phyloP scores from a whole-genome alignment of 2,329 filamentous ascomycete genomes.

The Tolypocladium inflatum region DNA sequence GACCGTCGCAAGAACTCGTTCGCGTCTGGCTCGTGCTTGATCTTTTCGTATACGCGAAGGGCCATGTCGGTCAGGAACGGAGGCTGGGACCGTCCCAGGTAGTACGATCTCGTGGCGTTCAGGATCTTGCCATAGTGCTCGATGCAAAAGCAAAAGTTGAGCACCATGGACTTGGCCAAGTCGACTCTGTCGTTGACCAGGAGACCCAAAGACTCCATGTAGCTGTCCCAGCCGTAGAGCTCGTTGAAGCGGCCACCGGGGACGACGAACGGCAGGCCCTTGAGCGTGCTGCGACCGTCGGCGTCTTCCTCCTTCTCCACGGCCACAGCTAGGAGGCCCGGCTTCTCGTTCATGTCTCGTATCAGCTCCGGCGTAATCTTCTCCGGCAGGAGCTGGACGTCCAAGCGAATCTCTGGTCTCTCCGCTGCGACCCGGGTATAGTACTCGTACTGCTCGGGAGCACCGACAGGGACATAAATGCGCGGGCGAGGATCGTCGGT shows the following conservation, averaged over 20 bases:
- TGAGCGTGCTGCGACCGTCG: slow-evolving; percentile 51
- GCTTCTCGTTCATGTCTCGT: slow-evolving; percentile 73
- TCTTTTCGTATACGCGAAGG: slow-evolving; percentile 84
- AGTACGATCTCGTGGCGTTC: slow-evolving; percentile 94
- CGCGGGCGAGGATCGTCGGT: slow-evolving; percentile 79
- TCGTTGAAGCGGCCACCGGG: slow-evolving; percentile 97
- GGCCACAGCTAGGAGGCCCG: slow-evolving; percentile 79
- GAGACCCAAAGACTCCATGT: slow-evolving; percentile 92
- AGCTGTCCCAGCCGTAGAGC: slow-evolving; percentile 97
- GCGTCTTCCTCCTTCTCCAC: slow-evolving; percentile 70
- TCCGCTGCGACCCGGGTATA: slow-evolving; percentile 73
- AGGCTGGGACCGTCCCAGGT: slow-evolving; percentile 86
- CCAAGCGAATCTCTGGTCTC: slow-evolving; percentile 73
- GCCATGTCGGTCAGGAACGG: slow-evolving; percentile 98
- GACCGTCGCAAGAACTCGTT: slow-evolving; percentile 72
- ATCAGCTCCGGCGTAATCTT: slow-evolving; percentile 75
- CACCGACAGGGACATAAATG: slow-evolving; percentile 81
- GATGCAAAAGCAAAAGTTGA: slow-evolving; percentile 97
- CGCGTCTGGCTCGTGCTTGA: slow-evolving; percentile 74
- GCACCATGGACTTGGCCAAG: slow-evolving; percentile 87
- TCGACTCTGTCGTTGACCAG: slow-evolving; percentile 77
- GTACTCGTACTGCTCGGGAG: slow-evolving; percentile 82
- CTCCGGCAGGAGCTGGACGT: slow-evolving; percentile 71
- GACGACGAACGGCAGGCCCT: slow-evolving; percentile 89
- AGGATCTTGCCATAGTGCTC: slow-evolving; percentile 97